Conservation (phyloP, 2,329 filamentous ascomycete genomes). For the Leptographium procerum region DNA sequence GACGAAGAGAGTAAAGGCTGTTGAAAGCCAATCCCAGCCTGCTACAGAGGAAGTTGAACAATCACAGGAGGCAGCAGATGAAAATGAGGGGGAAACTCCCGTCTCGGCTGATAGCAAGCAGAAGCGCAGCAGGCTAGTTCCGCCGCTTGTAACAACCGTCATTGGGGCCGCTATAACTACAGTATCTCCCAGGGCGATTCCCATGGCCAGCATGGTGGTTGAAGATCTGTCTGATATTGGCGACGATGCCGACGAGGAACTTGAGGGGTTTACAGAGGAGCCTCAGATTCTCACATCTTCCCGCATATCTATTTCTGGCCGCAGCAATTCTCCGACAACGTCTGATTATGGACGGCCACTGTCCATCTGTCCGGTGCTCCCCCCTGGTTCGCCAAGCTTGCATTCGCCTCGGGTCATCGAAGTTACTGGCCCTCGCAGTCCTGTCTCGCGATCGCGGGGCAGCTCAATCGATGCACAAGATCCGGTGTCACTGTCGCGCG, state of each 20-base stretch:
- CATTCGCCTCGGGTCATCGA: constrained; percentile 48
- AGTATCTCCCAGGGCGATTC: not conserved
- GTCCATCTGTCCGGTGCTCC: constrained; percentile 26
- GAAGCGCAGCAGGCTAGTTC: not conserved
- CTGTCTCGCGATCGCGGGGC: constrained; percentile 33
- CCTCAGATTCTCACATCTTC: constrained; percentile 46
- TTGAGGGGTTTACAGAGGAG: constrained; percentile 44
- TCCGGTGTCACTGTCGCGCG: constrained; percentile 22
- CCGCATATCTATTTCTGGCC: constrained; percentile 42
- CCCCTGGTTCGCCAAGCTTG: constrained; percentile 34
- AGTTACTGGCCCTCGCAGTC: constrained; percentile 40
- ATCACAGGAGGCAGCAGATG: not conserved
- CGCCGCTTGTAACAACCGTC: not conserved
- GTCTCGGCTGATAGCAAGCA: not conserved
- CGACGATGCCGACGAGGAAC: constrained; percentile 39
- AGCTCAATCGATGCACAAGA: constrained; percentile 35
- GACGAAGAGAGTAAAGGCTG: constrained; percentile 9
- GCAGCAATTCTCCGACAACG: constrained; percentile 33
- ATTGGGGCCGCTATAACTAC: constrained; percentile 11
- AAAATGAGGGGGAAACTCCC: not conserved
- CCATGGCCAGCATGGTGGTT: not conserved
- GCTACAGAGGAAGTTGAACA: not conserved
- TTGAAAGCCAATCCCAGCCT: not conserved
- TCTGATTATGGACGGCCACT: constrained; percentile 33
- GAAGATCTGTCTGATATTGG: constrained; percentile 40